Evolutionary conservation across 805 yeast genomes (phyloP), one percentile per base, ranked within the genome.

Genomic region (Starmera dryadoides): DNA sequence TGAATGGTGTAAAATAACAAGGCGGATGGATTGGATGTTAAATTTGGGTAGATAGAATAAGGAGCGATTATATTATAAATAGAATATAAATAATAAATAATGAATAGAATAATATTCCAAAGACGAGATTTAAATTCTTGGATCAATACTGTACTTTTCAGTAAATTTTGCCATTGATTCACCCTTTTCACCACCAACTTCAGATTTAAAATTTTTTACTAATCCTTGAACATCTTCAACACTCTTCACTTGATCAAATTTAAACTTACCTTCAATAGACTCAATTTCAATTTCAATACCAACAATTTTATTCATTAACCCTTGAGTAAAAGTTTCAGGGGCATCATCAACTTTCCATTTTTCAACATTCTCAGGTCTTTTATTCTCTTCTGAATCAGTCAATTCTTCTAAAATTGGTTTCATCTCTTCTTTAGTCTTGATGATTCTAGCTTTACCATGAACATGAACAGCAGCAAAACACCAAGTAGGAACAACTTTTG

Each of bases 401-500:
- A 79, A 55, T 18, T 52, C 50, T 19, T 63, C 60, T 33, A 79
- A 50, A 47, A 73, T 78, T 0, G 55, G 42, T 31, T 69, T 47
- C 9, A 78, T 64, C 61, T 71, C 75, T 15, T 62, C 70, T 19
- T 55, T 50, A 19, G 15, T n/a, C 17, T 65, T 54, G 14, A 74
- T 52, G 20, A 70, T 43, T 20, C 43, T 60, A 9, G 80, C 68
- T 22, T 55, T 67, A 4, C 86, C 86, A 41, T 71, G 62, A 33
- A 71, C 62, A 49, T 80, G 84, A 25, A 73, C 77, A 4, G 73
- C 58, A 2, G 73, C 76, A 56, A 71, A 79, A 53, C 75, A 79
- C 85, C 85, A 80, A 1, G 86, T 79, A 15, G 86, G 84, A n/a
- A 79, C 86, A 32, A 66, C 68, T 50, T 77, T 79, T 44, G 76